Evolutionary conservation across 495 filamentous ascomycete genomes (phyloP).

Genomic region (Cudoniella acicularis): DNA sequence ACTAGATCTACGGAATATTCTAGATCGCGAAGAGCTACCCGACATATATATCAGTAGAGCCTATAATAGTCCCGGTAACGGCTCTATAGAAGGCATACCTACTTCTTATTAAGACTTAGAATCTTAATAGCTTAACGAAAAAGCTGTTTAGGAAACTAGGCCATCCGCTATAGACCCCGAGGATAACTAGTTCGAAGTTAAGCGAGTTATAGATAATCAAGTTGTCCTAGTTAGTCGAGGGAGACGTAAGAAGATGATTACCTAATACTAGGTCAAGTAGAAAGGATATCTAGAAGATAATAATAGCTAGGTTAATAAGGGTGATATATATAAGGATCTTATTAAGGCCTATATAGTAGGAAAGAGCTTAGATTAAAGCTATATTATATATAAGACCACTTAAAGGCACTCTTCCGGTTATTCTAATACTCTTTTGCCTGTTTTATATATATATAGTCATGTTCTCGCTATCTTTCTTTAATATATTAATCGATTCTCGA

Average conservation of each 20-base stretch:
- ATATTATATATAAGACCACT: conserved; percentile 9
- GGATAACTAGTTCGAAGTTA: conserved; percentile 12
- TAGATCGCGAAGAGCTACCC: conserved; percentile 8
- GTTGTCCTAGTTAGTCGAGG: conserved; percentile 9
- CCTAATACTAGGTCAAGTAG: conserved; percentile 11
- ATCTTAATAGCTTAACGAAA: conserved; percentile 3
- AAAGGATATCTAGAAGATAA: conserved; percentile 12
- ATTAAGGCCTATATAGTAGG: conserved; percentile 9
- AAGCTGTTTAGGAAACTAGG: conserved; percentile 10
- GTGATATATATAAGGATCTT: conserved; percentile 8
- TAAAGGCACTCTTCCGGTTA: conserved; percentile 6
- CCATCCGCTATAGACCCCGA: conserved; percentile 10
- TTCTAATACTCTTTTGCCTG: conserved; percentile 5
- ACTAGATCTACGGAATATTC: conserved; percentile 11
- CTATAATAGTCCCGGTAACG: conserved; percentile 7
- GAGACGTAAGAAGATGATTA: conserved; percentile 8
- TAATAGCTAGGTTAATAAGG: conserved; percentile 13
- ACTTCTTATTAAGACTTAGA: conserved; percentile 8
- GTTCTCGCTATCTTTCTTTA: not conserved
- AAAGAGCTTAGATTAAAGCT: conserved; percentile 9
- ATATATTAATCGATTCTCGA: conserved; percentile 2
- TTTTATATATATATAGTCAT: conserved; percentile 1
- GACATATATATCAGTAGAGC: conserved; percentile 3
- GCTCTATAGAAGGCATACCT: conserved; percentile 9
- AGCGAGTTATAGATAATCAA: conserved; percentile 10